phyloP scores from a whole-genome alignment of 2,329 filamentous ascomycete species.

The Alternaria conjuncta region DNA sequence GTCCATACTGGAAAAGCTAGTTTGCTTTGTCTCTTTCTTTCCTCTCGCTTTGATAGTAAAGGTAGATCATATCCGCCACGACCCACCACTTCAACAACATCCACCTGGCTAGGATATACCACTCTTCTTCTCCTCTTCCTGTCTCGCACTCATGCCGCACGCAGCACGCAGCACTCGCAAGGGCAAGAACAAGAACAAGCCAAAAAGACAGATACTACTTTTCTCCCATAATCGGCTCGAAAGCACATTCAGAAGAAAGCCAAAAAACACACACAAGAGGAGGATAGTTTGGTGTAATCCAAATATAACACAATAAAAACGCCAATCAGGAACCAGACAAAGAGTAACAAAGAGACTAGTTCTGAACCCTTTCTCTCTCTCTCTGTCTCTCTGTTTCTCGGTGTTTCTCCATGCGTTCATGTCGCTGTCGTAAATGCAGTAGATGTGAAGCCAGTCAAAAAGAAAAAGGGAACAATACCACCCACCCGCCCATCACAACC shows the following conservation, averaged over 20 bases:
- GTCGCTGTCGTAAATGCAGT: constrained; percentile 50
- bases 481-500: neutral
- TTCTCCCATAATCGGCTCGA: neutral
- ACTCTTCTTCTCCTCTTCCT: neutral
- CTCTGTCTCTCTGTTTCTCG: constrained; percentile 10
- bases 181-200: no score
- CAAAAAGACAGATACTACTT: neutral
- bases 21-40: neutral
- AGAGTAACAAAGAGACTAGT: constrained; percentile 19
- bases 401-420: constrained; percentile 40
- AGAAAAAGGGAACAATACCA: constrained; percentile 10
- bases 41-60: neutral
- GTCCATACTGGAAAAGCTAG: constrained; percentile 2
- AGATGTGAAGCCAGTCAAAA: constrained; percentile 38
- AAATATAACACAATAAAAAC: constrained; percentile 40
- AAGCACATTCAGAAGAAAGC: neutral
- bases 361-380: constrained; percentile 3
- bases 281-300: constrained; percentile 28
- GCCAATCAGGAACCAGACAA: constrained; percentile 28
- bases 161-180: neutral
- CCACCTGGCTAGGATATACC: neutral
- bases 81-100: neutral
- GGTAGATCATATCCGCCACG: neutral
- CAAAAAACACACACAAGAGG: constrained; percentile 13
- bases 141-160: constrained; percentile 1